Evolutionary conservation across 1,284 basidiomycete genomes (phyloP).

Genomic region (Apiotrichum veenhuisii): DNA sequence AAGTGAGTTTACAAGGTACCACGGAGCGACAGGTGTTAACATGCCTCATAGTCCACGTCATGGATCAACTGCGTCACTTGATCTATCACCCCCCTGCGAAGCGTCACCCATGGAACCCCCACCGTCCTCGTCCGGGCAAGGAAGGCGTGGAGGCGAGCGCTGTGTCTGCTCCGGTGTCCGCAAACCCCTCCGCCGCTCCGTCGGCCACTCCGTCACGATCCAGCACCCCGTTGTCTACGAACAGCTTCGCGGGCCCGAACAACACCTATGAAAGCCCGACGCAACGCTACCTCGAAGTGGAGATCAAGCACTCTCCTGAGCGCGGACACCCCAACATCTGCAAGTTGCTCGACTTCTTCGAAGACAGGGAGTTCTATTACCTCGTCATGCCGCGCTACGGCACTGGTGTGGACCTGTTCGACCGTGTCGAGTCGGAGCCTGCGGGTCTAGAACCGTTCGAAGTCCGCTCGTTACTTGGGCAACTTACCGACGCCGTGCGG

Average conservation of each 20-base stretch:
- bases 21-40: neutral
- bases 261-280: slow-evolving; percentile 18
- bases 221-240: slow-evolving; percentile 15
- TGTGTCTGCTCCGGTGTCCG: neutral
- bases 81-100: slow-evolving; percentile 64
- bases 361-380: slow-evolving; percentile 96
- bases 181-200: neutral
- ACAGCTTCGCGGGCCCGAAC: neutral
- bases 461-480: slow-evolving; percentile 82
- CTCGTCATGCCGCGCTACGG: slow-evolving; percentile 56
- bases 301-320: slow-evolving; percentile 37
- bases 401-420: slow-evolving; percentile 74
- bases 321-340: slow-evolving; percentile 59
- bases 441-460: slow-evolving; percentile 73
- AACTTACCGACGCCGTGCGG: slow-evolving; percentile 85
- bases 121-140: slow-evolving; percentile 14
- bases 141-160: neutral
- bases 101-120: slow-evolving; percentile 72
- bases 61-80: slow-evolving; percentile 76
- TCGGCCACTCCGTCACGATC: slow-evolving; percentile 3
- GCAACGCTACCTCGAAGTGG: slow-evolving; percentile 35
- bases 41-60: slow-evolving; percentile 69
- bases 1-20: slow-evolving; percentile 51
- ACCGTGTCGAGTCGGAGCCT: slow-evolving; percentile 86
- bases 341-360: slow-evolving; percentile 92